Conservation (phyloP, 2,329 filamentous ascomycete species). For the Ilyonectria destructans region DNA sequence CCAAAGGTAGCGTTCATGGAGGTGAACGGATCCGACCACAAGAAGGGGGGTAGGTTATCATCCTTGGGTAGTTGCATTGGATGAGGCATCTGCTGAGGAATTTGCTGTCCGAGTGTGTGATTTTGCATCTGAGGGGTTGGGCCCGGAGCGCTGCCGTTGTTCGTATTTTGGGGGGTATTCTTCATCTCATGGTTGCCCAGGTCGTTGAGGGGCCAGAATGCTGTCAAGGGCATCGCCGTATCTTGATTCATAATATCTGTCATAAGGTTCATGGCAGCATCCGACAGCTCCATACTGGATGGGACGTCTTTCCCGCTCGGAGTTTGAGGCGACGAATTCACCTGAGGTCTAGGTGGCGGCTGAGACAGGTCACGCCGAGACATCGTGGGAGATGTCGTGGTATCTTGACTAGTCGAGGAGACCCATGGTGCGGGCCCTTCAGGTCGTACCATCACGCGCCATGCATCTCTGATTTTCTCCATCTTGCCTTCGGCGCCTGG, state of each 20-base stretch:
- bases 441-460: conserved; percentile 65
- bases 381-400: conserved; percentile 21
- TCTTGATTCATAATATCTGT: conserved; percentile 41
- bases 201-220: conserved; percentile 47
- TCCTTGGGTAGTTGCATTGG: conserved; percentile 50
- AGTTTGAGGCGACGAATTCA: conserved; percentile 40
- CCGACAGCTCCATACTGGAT: conserved; percentile 47
- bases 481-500: conserved; percentile 64
- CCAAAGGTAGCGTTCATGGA: conserved; percentile 50
- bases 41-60: conserved; percentile 58
- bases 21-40: conserved; percentile 59
- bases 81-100: conserved; percentile 8
- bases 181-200: conserved; percentile 42
- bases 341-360: conserved; percentile 14
- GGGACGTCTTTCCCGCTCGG: conserved; percentile 36
- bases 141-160: neutral
- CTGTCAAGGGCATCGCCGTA: conserved; percentile 32
- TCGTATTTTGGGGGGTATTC: conserved; percentile 21
- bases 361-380: neutral
- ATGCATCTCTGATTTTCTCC: conserved; percentile 64
- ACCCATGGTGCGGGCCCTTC: conserved; percentile 45
- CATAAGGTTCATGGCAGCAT: conserved; percentile 51
- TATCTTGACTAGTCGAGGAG: conserved; percentile 31
- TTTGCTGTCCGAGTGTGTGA: conserved; percentile 36
- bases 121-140: conserved; percentile 30